phyloP scores from a whole-genome alignment of 176 grass and related monocot genomes.

The bread wheat (Triticum aestivum) region IWGSC_CS_RefSeq_v2.1 NC_057812.1:648275654-648276153 shows the following conservation, averaged over 20 bases:
- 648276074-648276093: slow-evolving; percentile 79
- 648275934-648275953: slow-evolving; percentile 63
- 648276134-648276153: slow-evolving; percentile 84
- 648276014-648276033: slow-evolving; percentile 79
- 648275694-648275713: neutral
- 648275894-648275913: neutral
- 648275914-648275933: neutral
- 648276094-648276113: slow-evolving; percentile 82
- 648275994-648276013: slow-evolving; percentile 96
- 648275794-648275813: slow-evolving; percentile 20
- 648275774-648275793: neutral
- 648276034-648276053: slow-evolving; percentile 87
- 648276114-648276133: slow-evolving; percentile 98
- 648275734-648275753: neutral
- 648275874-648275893: neutral
- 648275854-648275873: slow-evolving; percentile 66
- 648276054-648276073: slow-evolving; percentile 85
- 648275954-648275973: slow-evolving; percentile 93
- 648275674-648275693: neutral
- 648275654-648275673: neutral
- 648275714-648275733: neutral
- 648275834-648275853: slow-evolving; percentile 61
- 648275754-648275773: neutral
- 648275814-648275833: slow-evolving; percentile 46
- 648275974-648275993: slow-evolving; percentile 87